Base-by-base conservation (phyloP, 129 eudicot genomes). In the Ambrosia trifida region DNA sequence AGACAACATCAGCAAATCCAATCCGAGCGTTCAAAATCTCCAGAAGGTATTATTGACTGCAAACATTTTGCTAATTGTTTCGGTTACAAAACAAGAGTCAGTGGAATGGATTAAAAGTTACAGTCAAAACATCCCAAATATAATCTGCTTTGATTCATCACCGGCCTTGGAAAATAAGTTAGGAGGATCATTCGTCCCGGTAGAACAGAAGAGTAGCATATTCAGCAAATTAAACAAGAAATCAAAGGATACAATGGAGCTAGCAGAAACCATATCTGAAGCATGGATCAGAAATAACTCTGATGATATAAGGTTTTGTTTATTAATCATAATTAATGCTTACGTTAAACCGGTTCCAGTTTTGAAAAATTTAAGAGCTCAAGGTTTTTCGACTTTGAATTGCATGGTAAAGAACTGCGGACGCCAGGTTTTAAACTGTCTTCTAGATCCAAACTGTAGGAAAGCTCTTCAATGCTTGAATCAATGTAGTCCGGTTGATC, bases 331-430 rank as follows among this genome's bases (percentile, higher is more conserved):
- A 47, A 74, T 94, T 58, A 94, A 94, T 64, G 87, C 97, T 20
- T 94, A 87, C 71, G 84, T 94, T 80, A 87, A 82, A 73, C 94
- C 99, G 0, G 97, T 94, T 45, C 77, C 97, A 2, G 64, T 83
- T 67, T 75, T 94, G 35, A 45, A 94, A 72, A 94, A 90, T 75
- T 80, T 94, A 36, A 79, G 97, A 76, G 87, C 97, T 44, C 91
- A 84, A 59, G 97, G 99, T 7, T 85, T 94, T 71, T 84, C 97
- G 19, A 87, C 97, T 0, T 60, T 94, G 62, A 84, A 77, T 74
- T 87, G 98, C 83, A 94, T 89, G 98, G 87, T 85, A 3, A 87
- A 72, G n/a, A 94, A 94, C 64, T 94, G 98, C 30, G 91, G 97
- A 14, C 83, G 96, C 20, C 99, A 90, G 83, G 85, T 90, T 43